Evolutionary conservation across 495 filamentous ascomycete species (phyloP), one percentile per base, ranked within the genome.

Genomic region (Annulohypoxylon maeteangense): DNA sequence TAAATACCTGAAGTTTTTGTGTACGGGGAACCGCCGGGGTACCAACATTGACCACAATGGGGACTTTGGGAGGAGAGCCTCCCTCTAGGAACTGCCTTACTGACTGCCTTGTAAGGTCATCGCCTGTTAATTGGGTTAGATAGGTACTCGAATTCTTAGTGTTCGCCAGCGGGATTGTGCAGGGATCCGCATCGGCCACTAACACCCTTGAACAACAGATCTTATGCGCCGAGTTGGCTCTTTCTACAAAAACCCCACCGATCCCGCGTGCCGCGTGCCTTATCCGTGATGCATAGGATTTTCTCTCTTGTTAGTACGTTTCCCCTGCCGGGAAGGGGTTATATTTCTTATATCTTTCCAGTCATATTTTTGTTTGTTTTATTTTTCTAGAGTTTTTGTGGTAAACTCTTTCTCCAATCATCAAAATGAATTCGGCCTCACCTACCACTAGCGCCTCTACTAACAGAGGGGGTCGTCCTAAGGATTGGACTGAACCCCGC

Each of bases 401-500:
- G 42, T 31, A 50, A 27, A 34, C 11, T 14, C 3, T 64, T 25
- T 12, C 23, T 29, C 12, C 38, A 45, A 67, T 42, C 42, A 65
- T 47, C 60, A 48, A 51, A 23, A 78, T 75, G 75, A 70, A 78
- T 27, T 75, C 72, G 22, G 70, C 66, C 50, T 77, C 75, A 31
- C 75, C 75, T 31, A 78, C 74, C 44, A 72, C 73, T n/a, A 78
- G 54, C 40, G 44, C 70, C 11, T 74, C 75, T 2, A 78, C 75
- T 5, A 76, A 74, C 29, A 74, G 77, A 65, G 83, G 81, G 29
- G 82, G 82, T 1, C 75, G 82, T 0, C 82, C 82, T 25, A 79
- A 81, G 16, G 78, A 82, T 34, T 84, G 82, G 82, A 83, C 81
- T 18, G 63, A 78, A 8, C 78, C 78, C 7, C 77, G 81, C 11